phyloP scores from a whole-genome alignment of 257 asterid species.

The Solanum boliviense region DNA sequence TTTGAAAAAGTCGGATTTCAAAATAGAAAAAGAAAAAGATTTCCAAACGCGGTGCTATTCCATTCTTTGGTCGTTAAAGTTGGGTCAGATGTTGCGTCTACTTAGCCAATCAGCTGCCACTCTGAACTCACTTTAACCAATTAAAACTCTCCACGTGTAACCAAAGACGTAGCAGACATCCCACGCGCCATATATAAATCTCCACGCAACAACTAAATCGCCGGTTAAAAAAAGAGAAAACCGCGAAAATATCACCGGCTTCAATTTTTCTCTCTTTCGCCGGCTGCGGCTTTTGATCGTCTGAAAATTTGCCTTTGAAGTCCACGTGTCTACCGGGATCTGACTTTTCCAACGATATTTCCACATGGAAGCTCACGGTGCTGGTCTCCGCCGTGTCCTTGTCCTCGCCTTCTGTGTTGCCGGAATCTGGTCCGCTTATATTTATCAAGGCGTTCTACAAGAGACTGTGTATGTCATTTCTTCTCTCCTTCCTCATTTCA shows the following conservation, averaged over 20 bases:
- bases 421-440: constrained; percentile 96
- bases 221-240: background rate
- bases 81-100: constrained; percentile 11
- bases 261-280: background rate
- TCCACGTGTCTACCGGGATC: constrained; percentile 22
- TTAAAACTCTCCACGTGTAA: constrained; percentile 31
- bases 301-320: background rate
- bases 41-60: background rate
- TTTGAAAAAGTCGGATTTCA: background rate
- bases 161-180: constrained; percentile 12
- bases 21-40: background rate
- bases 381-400: constrained; percentile 76
- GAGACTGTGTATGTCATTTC: constrained; percentile 60
- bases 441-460: constrained; percentile 91
- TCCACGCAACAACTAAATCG: background rate
- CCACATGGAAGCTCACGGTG: constrained; percentile 58
- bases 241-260: background rate
- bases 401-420: constrained; percentile 72
- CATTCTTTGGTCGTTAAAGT: background rate
- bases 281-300: background rate
- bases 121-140: constrained; percentile 17
- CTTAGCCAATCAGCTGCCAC: constrained; percentile 41
- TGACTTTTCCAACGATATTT: constrained; percentile 13
- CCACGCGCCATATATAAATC: background rate
- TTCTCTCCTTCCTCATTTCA: background rate